Conservation (phyloP, 306 rosid genomes). For the Cicer pinnatifidum region DNA sequence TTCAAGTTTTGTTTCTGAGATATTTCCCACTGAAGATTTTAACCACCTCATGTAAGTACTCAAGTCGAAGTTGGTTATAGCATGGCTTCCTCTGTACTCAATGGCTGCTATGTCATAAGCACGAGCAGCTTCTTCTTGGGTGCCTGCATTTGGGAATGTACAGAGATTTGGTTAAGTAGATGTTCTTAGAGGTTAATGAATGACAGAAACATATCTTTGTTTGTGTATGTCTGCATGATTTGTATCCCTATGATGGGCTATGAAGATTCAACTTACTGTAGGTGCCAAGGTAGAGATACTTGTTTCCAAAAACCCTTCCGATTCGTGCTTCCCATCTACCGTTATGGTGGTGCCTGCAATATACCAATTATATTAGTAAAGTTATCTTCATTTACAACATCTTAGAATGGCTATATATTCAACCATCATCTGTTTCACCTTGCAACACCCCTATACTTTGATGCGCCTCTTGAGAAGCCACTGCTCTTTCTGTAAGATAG, state of each 20-base stretch:
- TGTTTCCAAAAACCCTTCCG: conserved; percentile 86
- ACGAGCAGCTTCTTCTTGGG: conserved; percentile 84
- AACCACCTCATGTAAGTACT: conserved; percentile 72
- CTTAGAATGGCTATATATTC: not conserved
- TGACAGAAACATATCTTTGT: not conserved
- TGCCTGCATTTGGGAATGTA: conserved; percentile 45
- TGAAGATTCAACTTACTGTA: conserved; percentile 56
- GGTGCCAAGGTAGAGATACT: conserved; percentile 85
- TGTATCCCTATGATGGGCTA: not conserved
- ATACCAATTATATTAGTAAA: not conserved
- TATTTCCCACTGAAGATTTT: conserved; percentile 51
- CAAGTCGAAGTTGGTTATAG: conserved; percentile 76
- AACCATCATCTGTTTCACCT: conserved; percentile 50
- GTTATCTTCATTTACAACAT: conserved; percentile 12
- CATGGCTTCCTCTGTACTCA: conserved; percentile 76
- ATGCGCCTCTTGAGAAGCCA: conserved; percentile 86
- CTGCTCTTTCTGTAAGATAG: conserved; percentile 68
- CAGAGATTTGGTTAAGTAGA: conserved; percentile 22
- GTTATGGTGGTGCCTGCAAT: conserved; percentile 76
- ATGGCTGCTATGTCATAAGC: conserved; percentile 83
- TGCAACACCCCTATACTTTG: conserved; percentile 86
- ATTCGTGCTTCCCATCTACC: conserved; percentile 94
- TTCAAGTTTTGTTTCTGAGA: conserved; percentile 42
- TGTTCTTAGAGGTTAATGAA: conserved; percentile 3
- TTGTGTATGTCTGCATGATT: conserved; percentile 12